phyloP scores from a whole-genome alignment of 2,329 filamentous ascomycete genomes.

The Chrysoporthe austroafricana region DNA sequence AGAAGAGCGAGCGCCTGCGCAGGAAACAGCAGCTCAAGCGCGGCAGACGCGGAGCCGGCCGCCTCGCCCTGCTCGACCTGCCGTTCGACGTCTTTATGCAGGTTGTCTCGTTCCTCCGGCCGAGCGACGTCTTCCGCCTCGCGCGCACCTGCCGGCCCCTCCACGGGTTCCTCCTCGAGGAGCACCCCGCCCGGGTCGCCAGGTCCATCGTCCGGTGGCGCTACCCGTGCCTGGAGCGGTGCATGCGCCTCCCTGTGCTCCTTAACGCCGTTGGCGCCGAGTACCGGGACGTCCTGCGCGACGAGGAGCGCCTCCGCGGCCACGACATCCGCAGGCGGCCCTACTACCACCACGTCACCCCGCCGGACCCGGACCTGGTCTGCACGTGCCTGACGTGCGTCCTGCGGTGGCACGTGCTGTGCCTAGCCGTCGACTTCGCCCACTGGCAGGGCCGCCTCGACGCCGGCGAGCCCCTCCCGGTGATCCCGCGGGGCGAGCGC shows the following conservation, averaged over 20 bases:
- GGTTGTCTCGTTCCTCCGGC: slow-evolving; percentile 49
- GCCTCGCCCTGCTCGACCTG: slow-evolving; percentile 48
- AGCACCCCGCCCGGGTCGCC: slow-evolving; percentile 48
- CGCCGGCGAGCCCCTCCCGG: slow-evolving; percentile 53
- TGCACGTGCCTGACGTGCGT: slow-evolving; percentile 63
- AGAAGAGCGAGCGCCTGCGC: slow-evolving; percentile 52
- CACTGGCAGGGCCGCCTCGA: slow-evolving; percentile 59
- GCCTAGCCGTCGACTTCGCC: slow-evolving; percentile 58
- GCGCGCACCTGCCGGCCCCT: slow-evolving; percentile 47
- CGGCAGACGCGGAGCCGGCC: slow-evolving; percentile 38
- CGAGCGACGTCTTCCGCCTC: slow-evolving; percentile 55
- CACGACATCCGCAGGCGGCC: slow-evolving; percentile 51
- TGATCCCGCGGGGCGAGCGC: slow-evolving; percentile 50
- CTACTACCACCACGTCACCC: slow-evolving; percentile 57
- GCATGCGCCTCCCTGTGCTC: slow-evolving; percentile 54
- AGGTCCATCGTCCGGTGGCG: slow-evolving; percentile 48
- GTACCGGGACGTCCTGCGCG: slow-evolving; percentile 44
- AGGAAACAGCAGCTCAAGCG: slow-evolving; percentile 47
- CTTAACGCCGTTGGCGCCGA: slow-evolving; percentile 44
- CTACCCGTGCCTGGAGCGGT: slow-evolving; percentile 54
- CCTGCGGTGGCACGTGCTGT: slow-evolving; percentile 60
- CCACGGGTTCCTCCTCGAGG: slow-evolving; percentile 46
- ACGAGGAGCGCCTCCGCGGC: slow-evolving; percentile 46
- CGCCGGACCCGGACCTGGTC: slow-evolving; percentile 49
- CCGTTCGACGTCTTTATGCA: slow-evolving; percentile 57